These are phyloP conservation scores for Passiflora organensis DNA, from an alignment of 345 rosid genomes.

Conservation along the genomic window DNA sequence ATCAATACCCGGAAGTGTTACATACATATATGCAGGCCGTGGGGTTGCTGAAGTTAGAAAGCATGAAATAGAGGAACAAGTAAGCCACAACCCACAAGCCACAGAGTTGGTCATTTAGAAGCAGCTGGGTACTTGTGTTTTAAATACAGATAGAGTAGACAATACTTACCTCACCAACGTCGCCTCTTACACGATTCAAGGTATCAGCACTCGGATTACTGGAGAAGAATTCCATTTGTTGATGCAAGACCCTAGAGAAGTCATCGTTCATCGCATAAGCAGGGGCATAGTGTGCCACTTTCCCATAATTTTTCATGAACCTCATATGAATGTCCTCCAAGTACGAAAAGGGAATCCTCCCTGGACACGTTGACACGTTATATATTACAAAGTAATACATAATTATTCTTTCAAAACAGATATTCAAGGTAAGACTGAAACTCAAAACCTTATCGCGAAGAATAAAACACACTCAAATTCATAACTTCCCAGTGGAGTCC, in stretches of 20 bases:
- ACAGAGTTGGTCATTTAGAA: no score
- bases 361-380: slow-evolving; percentile 30
- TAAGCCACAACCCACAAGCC: no score
- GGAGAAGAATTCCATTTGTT: slow-evolving; percentile 98
- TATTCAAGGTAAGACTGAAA: no score
- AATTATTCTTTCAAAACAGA: no score
- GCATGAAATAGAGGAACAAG: no score
- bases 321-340: slow-evolving; percentile 95
- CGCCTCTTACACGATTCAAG: slow-evolving; percentile 88
- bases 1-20: no score
- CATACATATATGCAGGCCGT: no score
- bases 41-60: no score
- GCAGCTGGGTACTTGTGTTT: no score
- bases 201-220: slow-evolving; percentile 86
- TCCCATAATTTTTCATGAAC: slow-evolving; percentile 93
- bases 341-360: slow-evolving; percentile 97
- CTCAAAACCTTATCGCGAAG: no score
- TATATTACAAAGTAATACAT: not conserved
- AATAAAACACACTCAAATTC: not conserved
- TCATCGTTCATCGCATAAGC: slow-evolving; percentile 99
- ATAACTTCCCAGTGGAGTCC: no score
- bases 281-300: slow-evolving; percentile 74
- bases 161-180: slow-evolving; percentile 76
- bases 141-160: not conserved
- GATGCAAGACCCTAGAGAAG: slow-evolving; percentile 97